Percentiles rank a stretch among this genome's conserved stretches.
Conservation (phyloP, 805 yeast genomes). For the Candida odintsovae region DNA sequence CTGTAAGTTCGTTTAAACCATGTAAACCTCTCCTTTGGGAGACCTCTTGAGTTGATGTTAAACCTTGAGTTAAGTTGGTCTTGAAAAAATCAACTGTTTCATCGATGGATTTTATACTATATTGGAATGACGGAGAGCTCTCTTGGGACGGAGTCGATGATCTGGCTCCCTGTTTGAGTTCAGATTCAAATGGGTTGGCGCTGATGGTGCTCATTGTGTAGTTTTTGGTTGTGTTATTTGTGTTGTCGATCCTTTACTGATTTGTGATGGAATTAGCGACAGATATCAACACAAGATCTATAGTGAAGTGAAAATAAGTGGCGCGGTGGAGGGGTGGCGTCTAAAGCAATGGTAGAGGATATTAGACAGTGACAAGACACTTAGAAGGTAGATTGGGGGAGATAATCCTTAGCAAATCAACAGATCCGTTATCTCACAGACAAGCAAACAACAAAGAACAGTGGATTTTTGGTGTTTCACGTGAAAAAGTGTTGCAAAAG, state of each 20-base stretch:
- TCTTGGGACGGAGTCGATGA: slow-evolving; percentile 27
- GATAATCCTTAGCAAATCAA: neutral
- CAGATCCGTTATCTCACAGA: neutral
- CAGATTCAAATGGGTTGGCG: slow-evolving; percentile 31
- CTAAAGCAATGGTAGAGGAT: neutral
- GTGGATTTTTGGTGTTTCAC: too few species aligned
- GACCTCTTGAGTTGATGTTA: slow-evolving; percentile 65
- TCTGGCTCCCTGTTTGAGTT: slow-evolving; percentile 11
- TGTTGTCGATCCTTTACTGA: neutral
- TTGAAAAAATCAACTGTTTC: slow-evolving; percentile 58
- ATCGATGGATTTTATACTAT: slow-evolving; percentile 54
- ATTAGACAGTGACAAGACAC: neutral
- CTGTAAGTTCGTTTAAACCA: slow-evolving; percentile 74
- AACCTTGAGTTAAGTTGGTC: slow-evolving; percentile 57
- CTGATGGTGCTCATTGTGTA: slow-evolving; percentile 3
- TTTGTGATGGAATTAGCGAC: too few species aligned
- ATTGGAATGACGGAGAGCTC: slow-evolving; percentile 57
- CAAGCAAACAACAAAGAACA: too few species aligned
- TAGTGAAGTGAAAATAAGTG: too few species aligned
- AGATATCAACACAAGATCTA: too few species aligned
- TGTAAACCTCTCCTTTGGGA: slow-evolving; percentile 63
- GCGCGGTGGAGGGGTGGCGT: too few species aligned
- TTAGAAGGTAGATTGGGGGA: neutral
- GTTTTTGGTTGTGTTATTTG: neutral
- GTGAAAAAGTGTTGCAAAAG: neutral